A percentile compares a stretch with the other conserved stretches of the same genome.
phyloP scores from a whole-genome alignment of 2,329 filamentous ascomycete genomes.

The Alternaria postmessia region DNA sequence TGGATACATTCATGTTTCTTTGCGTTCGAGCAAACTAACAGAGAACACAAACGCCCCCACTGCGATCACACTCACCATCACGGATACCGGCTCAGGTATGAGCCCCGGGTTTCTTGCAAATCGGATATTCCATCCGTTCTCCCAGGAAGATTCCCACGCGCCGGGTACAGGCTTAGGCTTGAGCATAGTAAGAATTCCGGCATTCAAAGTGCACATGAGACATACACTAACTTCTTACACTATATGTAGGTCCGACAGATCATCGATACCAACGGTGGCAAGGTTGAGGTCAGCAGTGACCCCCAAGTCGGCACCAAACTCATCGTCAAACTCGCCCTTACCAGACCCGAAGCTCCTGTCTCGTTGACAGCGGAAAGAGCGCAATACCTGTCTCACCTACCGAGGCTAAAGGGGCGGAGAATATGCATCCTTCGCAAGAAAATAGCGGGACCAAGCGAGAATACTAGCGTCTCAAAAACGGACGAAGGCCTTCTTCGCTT shows the following conservation, averaged over 20 bases:
- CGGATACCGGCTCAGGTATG: constrained; percentile 47
- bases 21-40: constrained; percentile 21
- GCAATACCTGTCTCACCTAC: constrained; percentile 26
- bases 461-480: constrained; percentile 8
- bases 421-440: constrained; percentile 38
- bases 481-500: constrained; percentile 32
- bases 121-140: constrained; percentile 45
- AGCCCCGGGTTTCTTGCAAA: constrained; percentile 43
- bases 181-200: constrained; percentile 7
- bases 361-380: constrained; percentile 7
- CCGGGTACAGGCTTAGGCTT: constrained; percentile 39
- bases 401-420: constrained; percentile 30
- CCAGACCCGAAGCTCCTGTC: constrained; percentile 7
- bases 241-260: constrained; percentile 30
- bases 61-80: constrained; percentile 47
- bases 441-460: not conserved
- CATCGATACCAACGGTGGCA: constrained; percentile 39
- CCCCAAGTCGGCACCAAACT: constrained; percentile 26
- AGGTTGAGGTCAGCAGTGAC: constrained; percentile 39
- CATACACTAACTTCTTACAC: not conserved
- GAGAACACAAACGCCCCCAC: constrained; percentile 13
- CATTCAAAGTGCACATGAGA: not conserved
- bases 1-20: constrained; percentile 40
- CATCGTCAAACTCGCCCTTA: constrained; percentile 30
- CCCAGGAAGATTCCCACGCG: constrained; percentile 42